These are phyloP conservation scores for Euphrasia arctica DNA, from an alignment of 305 asterid genomes.

Conservation along the genomic window DNA sequence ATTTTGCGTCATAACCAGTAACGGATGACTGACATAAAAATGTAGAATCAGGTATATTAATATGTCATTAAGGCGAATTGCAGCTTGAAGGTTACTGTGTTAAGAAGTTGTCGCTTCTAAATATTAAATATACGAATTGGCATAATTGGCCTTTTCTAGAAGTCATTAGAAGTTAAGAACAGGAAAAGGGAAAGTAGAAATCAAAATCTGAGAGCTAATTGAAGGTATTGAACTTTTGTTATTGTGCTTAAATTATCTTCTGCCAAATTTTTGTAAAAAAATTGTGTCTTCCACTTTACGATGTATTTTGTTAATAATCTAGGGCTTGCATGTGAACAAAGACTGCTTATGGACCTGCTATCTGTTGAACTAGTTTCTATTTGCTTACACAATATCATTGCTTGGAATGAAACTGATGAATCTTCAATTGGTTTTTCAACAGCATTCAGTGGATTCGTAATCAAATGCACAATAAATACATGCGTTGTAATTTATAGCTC, in stretches of 20 bases:
- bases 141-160: not conserved
- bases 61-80: not conserved
- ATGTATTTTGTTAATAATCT: not conserved
- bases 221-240: not conserved
- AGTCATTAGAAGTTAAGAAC: slow-evolving; percentile 1
- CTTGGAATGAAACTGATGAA: slow-evolving; percentile 16
- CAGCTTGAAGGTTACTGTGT: slow-evolving; percentile 4
- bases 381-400: not conserved
- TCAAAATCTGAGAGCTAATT: not conserved
- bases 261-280: too few relatives aligned
- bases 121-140: slow-evolving; percentile 1
- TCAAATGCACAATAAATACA: slow-evolving; percentile 14
- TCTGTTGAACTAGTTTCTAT: too few relatives aligned
- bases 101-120: slow-evolving; percentile 3
- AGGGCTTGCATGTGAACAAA: too few relatives aligned
- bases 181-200: not conserved
- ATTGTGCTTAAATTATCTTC: too few relatives aligned
- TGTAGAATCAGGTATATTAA: not conserved
- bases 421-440: not conserved
- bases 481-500: slow-evolving; percentile 17
- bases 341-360: too few relatives aligned
- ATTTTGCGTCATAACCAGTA: slow-evolving; percentile 1
- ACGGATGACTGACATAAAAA: not conserved
- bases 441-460: slow-evolving; percentile 1
- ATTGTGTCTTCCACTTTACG: not conserved